Percentiles rank a stretch among this genome's conserved stretches.
phyloP scores from a whole-genome alignment of 2,329 filamentous ascomycete species.

The Beauveria sp. region DNA sequence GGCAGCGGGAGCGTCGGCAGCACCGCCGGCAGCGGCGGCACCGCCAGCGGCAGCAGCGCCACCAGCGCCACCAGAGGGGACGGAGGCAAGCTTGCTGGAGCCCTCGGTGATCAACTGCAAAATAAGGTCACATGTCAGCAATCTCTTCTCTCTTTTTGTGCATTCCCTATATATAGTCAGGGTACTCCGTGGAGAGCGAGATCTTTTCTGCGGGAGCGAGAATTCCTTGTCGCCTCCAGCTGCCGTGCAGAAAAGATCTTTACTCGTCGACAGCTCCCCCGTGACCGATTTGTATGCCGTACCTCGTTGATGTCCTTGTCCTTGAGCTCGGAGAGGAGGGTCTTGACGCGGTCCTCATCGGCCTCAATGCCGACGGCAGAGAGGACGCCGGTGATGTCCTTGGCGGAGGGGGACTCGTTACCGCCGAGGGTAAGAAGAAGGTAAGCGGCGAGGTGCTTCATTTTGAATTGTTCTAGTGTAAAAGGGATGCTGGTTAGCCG shows the following conservation, averaged over 20 bases:
- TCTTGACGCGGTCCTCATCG: slow-evolving; percentile 76
- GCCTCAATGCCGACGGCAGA: slow-evolving; percentile 92
- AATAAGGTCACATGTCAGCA: slow-evolving; percentile 16
- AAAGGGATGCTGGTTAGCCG: slow-evolving; percentile 4
- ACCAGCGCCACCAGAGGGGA: slow-evolving; percentile 83
- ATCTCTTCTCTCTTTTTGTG: not conserved
- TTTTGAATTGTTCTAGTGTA: slow-evolving; percentile 53
- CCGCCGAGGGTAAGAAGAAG: slow-evolving; percentile 92
- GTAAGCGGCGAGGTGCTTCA: slow-evolving; percentile 99
- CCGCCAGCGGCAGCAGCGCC: slow-evolving; percentile 60
- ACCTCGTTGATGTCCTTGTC: slow-evolving; percentile 93
- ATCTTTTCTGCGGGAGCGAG: not conserved
- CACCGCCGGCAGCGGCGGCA: slow-evolving; percentile 59
- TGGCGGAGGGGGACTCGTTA: slow-evolving; percentile 79
- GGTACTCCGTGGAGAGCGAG: not conserved
- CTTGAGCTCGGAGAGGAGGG: slow-evolving; percentile 83
- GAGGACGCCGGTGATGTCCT: slow-evolving; percentile 83
- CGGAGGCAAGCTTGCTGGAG: slow-evolving; percentile 89
- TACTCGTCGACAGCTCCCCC: not conserved
- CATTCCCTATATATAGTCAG: not conserved
- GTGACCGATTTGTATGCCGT: slow-evolving; percentile 26
- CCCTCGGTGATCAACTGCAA: slow-evolving; percentile 82
- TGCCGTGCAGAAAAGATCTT: not conserved
- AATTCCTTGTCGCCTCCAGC: not conserved
- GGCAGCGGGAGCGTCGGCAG: slow-evolving; percentile 45